phyloP scores from a whole-genome alignment of 768 basidiomycete species.

The Naganishia vaughanmartiniae region DNA sequence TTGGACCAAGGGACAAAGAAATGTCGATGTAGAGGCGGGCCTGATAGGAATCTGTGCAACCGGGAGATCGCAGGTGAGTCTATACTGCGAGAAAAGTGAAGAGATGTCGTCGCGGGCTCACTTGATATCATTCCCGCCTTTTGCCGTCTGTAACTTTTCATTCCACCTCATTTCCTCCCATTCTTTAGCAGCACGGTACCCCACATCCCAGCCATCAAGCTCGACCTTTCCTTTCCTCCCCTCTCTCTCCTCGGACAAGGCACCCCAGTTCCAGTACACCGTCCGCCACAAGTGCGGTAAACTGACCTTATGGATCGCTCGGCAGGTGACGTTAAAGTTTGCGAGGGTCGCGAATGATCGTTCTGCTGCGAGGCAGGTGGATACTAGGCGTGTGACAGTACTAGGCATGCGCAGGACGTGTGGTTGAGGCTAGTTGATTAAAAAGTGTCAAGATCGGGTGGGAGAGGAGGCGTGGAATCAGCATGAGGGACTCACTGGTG shows the following conservation, averaged over 20 bases:
- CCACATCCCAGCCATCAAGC: neutral
- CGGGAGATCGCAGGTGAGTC: neutral
- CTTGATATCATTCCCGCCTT: constrained; percentile 1
- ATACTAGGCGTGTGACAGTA: neutral
- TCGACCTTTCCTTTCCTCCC: neutral
- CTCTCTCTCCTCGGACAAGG: neutral
- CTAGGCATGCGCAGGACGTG: neutral
- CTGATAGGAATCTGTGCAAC: neutral
- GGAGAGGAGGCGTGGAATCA: neutral
- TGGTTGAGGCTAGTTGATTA: neutral
- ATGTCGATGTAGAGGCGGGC: constrained; percentile 18
- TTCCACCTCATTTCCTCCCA: constrained; percentile 10
- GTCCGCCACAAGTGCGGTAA: neutral
- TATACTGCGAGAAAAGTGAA: neutral
- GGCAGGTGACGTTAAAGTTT: constrained; percentile 3
- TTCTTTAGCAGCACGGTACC: neutral
- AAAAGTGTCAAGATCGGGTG: neutral
- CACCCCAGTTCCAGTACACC: constrained; percentile 14
- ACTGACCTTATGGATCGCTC: neutral
- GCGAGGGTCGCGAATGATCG: constrained; percentile 13
- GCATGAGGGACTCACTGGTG: neutral
- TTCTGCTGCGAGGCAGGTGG: constrained; percentile 3
- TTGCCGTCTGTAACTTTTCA: neutral
- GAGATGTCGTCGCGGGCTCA: neutral
- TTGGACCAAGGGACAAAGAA: constrained; percentile 15